These are phyloP conservation scores for Suhomyces kilbournensis DNA, from an alignment of 805 yeast genomes.

Conservation along the genomic window DNA sequence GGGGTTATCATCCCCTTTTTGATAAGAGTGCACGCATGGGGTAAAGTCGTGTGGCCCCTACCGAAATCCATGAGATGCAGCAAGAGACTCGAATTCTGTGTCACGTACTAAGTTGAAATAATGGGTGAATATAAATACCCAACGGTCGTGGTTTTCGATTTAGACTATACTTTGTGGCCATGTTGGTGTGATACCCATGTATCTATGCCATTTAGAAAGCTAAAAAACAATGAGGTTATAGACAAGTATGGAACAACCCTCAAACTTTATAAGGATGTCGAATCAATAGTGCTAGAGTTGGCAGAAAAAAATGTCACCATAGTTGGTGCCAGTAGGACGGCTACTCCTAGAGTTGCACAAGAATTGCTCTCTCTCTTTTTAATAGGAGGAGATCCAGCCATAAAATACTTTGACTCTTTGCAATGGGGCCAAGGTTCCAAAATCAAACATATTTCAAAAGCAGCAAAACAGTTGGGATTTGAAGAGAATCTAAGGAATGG, in stretches of 20 bases:
- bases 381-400: constrained; percentile 53
- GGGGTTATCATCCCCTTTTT: constrained; percentile 2
- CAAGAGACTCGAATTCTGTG: background rate
- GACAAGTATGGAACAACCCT: constrained; percentile 58
- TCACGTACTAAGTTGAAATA: background rate
- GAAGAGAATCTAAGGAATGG: constrained; percentile 45
- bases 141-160: constrained; percentile 62
- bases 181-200: constrained; percentile 82
- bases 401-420: constrained; percentile 49
- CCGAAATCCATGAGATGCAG: background rate
- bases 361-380: constrained; percentile 53
- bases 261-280: constrained; percentile 66
- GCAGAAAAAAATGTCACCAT: constrained; percentile 46
- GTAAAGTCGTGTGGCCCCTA: background rate
- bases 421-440: constrained; percentile 72
- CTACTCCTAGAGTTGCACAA: constrained; percentile 73
- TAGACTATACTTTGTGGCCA: constrained; percentile 80
- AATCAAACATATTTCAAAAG: constrained; percentile 50
- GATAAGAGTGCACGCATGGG: constrained; percentile 2
- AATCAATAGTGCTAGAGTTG: constrained; percentile 55
- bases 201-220: constrained; percentile 40
- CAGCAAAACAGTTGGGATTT: constrained; percentile 47
- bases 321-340: constrained; percentile 76
- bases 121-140: constrained; percentile 20
- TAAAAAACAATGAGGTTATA: constrained; percentile 32